Conservation (phyloP, 1,284 basidiomycete species). For the Tilletia indica region DNA sequence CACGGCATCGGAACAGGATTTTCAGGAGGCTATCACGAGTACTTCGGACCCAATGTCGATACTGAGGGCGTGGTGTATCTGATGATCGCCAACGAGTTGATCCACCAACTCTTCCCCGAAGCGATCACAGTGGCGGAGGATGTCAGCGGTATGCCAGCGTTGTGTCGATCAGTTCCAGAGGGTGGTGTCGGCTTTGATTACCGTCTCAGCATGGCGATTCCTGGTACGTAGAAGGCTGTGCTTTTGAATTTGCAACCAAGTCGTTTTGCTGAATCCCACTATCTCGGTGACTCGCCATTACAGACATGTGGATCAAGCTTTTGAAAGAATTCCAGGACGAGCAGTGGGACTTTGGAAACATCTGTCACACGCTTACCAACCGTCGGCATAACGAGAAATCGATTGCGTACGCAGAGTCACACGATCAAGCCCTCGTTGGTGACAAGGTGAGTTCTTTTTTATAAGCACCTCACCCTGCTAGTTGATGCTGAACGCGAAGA, state of each 20-base stretch:
- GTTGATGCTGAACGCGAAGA: neutral
- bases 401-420: slow-evolving; percentile 91
- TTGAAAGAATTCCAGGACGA: slow-evolving; percentile 87
- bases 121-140: slow-evolving; percentile 93
- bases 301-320: slow-evolving; percentile 98
- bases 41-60: slow-evolving; percentile 83
- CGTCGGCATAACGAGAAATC: slow-evolving; percentile 84
- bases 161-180: slow-evolving; percentile 73
- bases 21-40: slow-evolving; percentile 95
- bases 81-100: slow-evolving; percentile 91
- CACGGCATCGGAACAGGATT: slow-evolving; percentile 97
- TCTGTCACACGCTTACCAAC: slow-evolving; percentile 86
- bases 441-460: slow-evolving; percentile 65
- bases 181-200: slow-evolving; percentile 98
- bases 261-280: too few species aligned
- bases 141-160: slow-evolving; percentile 95
- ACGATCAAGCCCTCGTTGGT: slow-evolving; percentile 95
- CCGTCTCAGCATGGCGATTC: slow-evolving; percentile 93
- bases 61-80: slow-evolving; percentile 88
- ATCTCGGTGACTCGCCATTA: neutral
- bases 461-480: neutral
- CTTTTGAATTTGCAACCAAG: neutral
- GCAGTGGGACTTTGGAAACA: slow-evolving; percentile 83
- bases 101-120: slow-evolving; percentile 77
- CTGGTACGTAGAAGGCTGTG: slow-evolving; percentile 51